Evolutionary conservation across 148 eudicot genomes (phyloP), one percentile per base, ranked within the genome.

Genomic region (Polygonum aviculare): DNA sequence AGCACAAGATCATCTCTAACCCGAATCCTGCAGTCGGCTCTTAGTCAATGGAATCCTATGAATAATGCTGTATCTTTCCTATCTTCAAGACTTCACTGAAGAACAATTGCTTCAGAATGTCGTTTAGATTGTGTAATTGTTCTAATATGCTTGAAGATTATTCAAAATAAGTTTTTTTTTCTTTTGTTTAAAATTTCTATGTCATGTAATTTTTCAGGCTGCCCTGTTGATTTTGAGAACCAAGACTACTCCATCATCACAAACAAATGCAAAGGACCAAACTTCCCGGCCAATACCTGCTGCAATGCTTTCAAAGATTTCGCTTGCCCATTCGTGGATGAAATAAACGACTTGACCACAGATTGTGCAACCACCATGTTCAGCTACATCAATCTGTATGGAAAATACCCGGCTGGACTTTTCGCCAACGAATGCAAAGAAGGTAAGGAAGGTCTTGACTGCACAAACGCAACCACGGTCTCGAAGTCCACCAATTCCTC

Each of bases 211-310:
- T 8, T 8, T 74, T 67, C 88, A 94, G 98, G 75, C 51, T 94
- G 98, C 79, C 73, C 83, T 0, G 76, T 94, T 72, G 78, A 87
- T 62, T 90, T 94, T 26, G 93, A 90, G 86, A 74, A 77, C 76
- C 84, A 87, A 79, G 89, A 91, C 86, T 91, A 91, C 84, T 87
- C 95, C 2, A 84, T 91, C 77, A 84, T 94, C 44, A 94, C 95
- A 74, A 89, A 89, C 87, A 84, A 86, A 77, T 94, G 98, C 82
- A 94, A 91, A 81, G 97, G 98, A 60, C 98, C 98, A 1, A 82
- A 80, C 38, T 90, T 85, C 74, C 3, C 80, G 3, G 72, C 82
- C 2, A 78, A 80, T 7, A 36, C 12, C 12, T 90, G 94, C 52
- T 90, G 94, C 41, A 38, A 69, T 2, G 83, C 90, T 26, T 84